Base-by-base conservation (phyloP, 2,329 filamentous ascomycete genomes). In the Fusarium sp. region DNA sequence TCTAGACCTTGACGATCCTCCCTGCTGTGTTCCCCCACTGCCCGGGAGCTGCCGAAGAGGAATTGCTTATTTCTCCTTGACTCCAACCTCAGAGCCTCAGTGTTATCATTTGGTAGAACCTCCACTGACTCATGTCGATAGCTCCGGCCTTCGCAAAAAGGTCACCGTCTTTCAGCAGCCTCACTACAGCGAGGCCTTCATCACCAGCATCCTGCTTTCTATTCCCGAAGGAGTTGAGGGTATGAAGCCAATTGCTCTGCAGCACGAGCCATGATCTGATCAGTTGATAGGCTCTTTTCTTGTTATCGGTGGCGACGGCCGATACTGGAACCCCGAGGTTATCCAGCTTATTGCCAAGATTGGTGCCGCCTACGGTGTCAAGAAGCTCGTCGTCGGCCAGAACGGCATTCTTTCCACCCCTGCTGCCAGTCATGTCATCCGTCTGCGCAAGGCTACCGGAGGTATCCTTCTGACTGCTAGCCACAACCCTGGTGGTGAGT, bases 271-370 rank as follows among this genome's bases (percentile, higher is more conserved):
- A 66, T 76, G 55, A 79, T 71, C 37, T 63, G 59, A 70, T 46
- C 18, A 44, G 57, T 54, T 55, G 27, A 69, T 66, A 89, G 88
- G 82, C 77, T 89, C 94, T 49, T 95, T 94, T 85, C 91, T 99
- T 74, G 95, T 99, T 82, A 97, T 99, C 82, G 96, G 95, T 79
- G 96, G 96, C 79, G 96, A 99, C 87, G 96, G 96, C 70, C 93
- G 96, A 74, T 99, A 91, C 89, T 98, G 92, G 90, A 99, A 99
- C 86, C 93, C 95, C 49, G 95, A 98, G 83, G 95, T 97, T 70
- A 93, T 97, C 77, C 95, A 98, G 85, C 85, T 97, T 84, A 98
- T 98, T 82, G 95, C 95, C 78, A 97, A 97, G 88, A 98, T 99
- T 79, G 92, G 94, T 82, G 93, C 94, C 76, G 96, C 95, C 60